Base-by-base conservation (phyloP, 257 asterid species). In the Hygrophila difformis region DNA sequence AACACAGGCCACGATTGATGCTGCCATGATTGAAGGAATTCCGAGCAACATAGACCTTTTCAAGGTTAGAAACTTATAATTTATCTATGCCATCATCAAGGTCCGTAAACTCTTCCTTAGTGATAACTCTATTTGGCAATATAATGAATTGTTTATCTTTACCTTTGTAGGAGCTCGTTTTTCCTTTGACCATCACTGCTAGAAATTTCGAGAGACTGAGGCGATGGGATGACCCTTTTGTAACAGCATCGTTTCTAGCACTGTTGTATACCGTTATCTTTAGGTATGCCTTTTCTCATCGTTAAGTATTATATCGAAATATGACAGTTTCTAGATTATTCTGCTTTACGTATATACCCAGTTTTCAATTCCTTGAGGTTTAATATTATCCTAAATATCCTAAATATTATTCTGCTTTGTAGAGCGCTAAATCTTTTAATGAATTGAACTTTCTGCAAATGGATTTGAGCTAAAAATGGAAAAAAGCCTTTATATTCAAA, bases 1-100 rank as follows among this genome's bases (percentile, higher is more conserved):
- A 67, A 85, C 99, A 15, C 96, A 82, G 62, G 99, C 93, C 44
- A 86, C 99, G 9, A 91, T 86, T 21, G 85, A 87, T 43, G 99
- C 92, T 31, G 99, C 99, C 2, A 91, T 72, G 81, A 80, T 86
- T 39, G 95, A 91, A 66, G 99, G 99, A 48, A 91, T 91, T 52
- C 99, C 99, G 4, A 86, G 93, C 55, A 91, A 91, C 49, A 86
- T 91, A 12, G 99, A 86, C 71, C 99, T 91, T 65, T 76, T 91
- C 31, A 86, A 86, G 97, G 97, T 84, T 63, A 46, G 70, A 43
- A 42, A 51, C 36, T 18, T 35, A 26, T 24, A 4, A 34, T 24
- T 39, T 5, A 8, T 26, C 31, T 3, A 5, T 26, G 4, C 31
- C 21, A 46, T 39, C 52, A 49, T 6, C 28, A 17, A 26, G 7